Percentiles rank a stretch among this genome's conserved stretches.
Evolutionary conservation across 2,329 filamentous ascomycete species (phyloP).

Genomic region (Trichothecium sympodiale): DNA sequence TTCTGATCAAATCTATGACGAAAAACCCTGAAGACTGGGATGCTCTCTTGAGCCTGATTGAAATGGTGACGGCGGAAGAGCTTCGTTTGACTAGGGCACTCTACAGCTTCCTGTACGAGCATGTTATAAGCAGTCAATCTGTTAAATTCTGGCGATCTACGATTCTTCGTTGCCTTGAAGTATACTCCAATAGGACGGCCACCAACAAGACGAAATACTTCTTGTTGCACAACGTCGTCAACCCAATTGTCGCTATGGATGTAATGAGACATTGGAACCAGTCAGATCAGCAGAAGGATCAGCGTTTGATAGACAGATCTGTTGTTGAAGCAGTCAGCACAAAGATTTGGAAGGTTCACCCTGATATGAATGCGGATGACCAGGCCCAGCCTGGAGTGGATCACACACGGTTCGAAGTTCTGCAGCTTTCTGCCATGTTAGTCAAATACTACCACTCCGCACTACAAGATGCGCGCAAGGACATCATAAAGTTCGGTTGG

Average conservation of each 20-base stretch:
- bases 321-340: conserved; percentile 86
- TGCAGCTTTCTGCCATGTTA: conserved; percentile 88
- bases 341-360: conserved; percentile 86
- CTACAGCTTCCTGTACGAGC: conserved; percentile 71
- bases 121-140: conserved; percentile 74
- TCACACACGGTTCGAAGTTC: conserved; percentile 88
- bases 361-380: conserved; percentile 74
- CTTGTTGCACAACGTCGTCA: conserved; percentile 81
- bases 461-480: conserved; percentile 85
- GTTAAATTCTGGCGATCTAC: conserved; percentile 78
- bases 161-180: conserved; percentile 75
- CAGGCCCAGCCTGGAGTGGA: conserved; percentile 77
- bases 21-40: conserved; percentile 68
- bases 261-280: conserved; percentile 72
- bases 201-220: conserved; percentile 91
- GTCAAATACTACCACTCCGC: conserved; percentile 89
- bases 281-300: conserved; percentile 42
- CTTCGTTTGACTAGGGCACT: conserved; percentile 67
- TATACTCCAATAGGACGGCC: conserved; percentile 68
- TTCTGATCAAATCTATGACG: conserved; percentile 72
- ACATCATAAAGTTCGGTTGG: conserved; percentile 99
- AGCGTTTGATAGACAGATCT: conserved; percentile 70
- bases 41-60: conserved; percentile 73
- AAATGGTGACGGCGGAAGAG: conserved; percentile 72
- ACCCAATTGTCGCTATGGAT: conserved; percentile 94